Percentiles rank a stretch among this genome's conserved stretches.
phyloP scores from a whole-genome alignment of 352 stramenopile species.

The Globisporangium paddicum region DNA sequence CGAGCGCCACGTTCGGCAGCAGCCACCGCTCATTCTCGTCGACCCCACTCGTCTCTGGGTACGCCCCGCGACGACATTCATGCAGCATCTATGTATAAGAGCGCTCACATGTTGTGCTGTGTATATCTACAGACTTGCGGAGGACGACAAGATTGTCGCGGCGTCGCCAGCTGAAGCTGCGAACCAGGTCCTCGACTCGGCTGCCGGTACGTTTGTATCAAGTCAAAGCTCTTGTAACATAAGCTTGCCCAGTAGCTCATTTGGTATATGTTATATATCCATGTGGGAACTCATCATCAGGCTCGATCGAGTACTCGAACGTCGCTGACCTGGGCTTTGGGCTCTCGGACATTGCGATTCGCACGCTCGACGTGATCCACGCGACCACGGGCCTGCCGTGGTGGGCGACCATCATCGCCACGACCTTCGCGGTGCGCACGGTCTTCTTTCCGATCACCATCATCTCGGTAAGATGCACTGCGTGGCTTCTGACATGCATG shows the following conservation, averaged over 20 bases:
- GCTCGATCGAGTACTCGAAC: slow-evolving; percentile 43
- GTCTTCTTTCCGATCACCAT: slow-evolving; percentile 74
- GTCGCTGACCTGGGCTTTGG: slow-evolving; percentile 63
- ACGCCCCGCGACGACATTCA: slow-evolving; percentile 14
- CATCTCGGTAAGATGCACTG: slow-evolving; percentile 46
- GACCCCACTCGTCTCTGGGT: slow-evolving; percentile 34
- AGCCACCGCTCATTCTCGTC: slow-evolving; percentile 57
- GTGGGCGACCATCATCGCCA: slow-evolving; percentile 85
- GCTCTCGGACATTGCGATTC: slow-evolving; percentile 72
- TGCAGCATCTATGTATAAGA: neutral
- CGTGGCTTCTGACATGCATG: neutral
- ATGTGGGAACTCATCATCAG: slow-evolving; percentile 14
- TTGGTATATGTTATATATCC: neutral
- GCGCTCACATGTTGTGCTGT: neutral
- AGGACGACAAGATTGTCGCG: slow-evolving; percentile 44
- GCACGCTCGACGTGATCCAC: slow-evolving; percentile 70
- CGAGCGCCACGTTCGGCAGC: slow-evolving; percentile 33
- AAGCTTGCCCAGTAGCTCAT: neutral
- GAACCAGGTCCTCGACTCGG: slow-evolving; percentile 41
- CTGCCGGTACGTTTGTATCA: slow-evolving; percentile 19
- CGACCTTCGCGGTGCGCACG: slow-evolving; percentile 70
- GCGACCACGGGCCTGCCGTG: slow-evolving; percentile 76
- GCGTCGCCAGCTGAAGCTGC: slow-evolving; percentile 36
- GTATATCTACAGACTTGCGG: slow-evolving; percentile 19
- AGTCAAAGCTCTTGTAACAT: neutral